Evolutionary conservation across 352 stramenopile species (phyloP).

Genomic region (Pythium pectinolyticum): DNA sequence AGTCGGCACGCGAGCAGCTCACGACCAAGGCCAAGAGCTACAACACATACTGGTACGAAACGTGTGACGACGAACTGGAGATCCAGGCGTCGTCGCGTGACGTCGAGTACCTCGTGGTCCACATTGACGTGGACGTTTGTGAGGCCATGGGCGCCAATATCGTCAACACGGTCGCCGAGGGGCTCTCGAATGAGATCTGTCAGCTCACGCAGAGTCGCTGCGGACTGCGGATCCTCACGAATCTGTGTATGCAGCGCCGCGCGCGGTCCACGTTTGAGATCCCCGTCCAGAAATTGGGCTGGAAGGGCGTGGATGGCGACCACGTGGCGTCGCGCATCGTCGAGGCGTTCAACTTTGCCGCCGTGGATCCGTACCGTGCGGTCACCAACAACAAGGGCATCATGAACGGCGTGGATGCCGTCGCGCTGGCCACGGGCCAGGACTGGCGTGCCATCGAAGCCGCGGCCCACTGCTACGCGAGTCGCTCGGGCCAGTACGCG

Average conservation of each 20-base stretch:
- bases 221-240: constrained; percentile 88
- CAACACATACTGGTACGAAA: constrained; percentile 65
- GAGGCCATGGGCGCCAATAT: constrained; percentile 90
- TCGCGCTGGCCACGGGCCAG: constrained; percentile 79
- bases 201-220: constrained; percentile 59
- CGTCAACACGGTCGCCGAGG: constrained; percentile 87
- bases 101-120: constrained; percentile 69
- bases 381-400: constrained; percentile 91
- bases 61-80: constrained; percentile 51
- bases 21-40: constrained; percentile 12
- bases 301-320: constrained; percentile 77
- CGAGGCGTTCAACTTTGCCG: constrained; percentile 85
- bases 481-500: constrained; percentile 75
- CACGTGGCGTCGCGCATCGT: constrained; percentile 77
- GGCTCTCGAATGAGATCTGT: constrained; percentile 70
- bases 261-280: constrained; percentile 72
- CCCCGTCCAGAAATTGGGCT: constrained; percentile 67
- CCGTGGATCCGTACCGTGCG: constrained; percentile 77
- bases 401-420: constrained; percentile 86
- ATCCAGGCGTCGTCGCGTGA: constrained; percentile 36
- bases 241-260: constrained; percentile 84
- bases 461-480: constrained; percentile 79
- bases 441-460: constrained; percentile 86
- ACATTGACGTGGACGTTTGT: constrained; percentile 87
- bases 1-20: constrained; percentile 30